Evolutionary conservation across 495 filamentous ascomycete species (phyloP).

Genomic region (Lepidopterella palustris): DNA sequence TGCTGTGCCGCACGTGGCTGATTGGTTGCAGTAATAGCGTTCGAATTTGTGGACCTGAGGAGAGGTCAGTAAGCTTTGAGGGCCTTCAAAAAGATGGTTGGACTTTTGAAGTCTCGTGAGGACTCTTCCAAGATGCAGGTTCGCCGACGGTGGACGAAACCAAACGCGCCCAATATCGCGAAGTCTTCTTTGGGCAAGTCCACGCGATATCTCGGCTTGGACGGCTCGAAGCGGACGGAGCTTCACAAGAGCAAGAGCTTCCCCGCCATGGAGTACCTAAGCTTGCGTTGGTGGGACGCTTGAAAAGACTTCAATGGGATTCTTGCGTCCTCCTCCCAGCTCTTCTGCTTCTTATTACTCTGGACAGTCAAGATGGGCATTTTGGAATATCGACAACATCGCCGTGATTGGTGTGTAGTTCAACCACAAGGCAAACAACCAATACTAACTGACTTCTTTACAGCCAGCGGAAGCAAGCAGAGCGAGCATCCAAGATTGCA

Average conservation of each 20-base stretch:
- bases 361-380: slow-evolving; percentile 43
- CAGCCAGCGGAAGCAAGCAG: slow-evolving; percentile 73
- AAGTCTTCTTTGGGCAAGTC: slow-evolving; percentile 12
- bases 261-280: background rate
- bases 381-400: slow-evolving; percentile 55
- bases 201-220: slow-evolving; percentile 16
- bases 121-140: too few species aligned
- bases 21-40: background rate
- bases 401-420: slow-evolving; percentile 49
- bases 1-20: background rate
- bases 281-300: background rate
- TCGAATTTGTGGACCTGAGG: too few species aligned
- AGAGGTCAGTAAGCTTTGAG: too few species aligned
- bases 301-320: background rate
- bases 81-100: too few species aligned
- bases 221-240: slow-evolving; percentile 18
- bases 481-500: slow-evolving; percentile 62
- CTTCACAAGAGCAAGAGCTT: slow-evolving; percentile 2
- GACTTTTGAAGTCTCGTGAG: too few species aligned
- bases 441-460: slow-evolving; percentile 11
- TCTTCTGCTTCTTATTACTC: background rate
- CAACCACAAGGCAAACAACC: background rate
- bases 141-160: too few species aligned
- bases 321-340: background rate
- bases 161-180: too few species aligned